A percentile compares a stretch with the other conserved stretches of the same genome.
Evolutionary conservation across 768 basidiomycete genomes (phyloP).

Genomic region (Dendrothele bispora): DNA sequence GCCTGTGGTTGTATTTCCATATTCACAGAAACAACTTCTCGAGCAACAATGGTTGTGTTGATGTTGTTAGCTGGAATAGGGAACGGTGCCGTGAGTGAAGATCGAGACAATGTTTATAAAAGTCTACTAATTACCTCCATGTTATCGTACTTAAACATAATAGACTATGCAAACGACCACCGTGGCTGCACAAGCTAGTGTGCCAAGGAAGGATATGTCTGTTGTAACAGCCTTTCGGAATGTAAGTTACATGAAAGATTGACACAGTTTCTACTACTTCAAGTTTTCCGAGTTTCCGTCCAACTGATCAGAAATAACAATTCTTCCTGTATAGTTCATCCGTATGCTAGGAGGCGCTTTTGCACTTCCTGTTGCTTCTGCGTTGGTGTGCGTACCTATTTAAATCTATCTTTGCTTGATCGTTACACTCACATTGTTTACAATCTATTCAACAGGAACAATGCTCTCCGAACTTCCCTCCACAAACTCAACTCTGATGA

Average conservation of each 20-base stretch:
- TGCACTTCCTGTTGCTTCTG: constrained; percentile 59
- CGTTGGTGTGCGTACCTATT: constrained; percentile 58
- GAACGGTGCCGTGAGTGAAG: constrained; percentile 50
- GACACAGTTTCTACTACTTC: neutral
- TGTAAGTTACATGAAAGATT: constrained; percentile 27
- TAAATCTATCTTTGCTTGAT: neutral
- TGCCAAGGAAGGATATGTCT: constrained; percentile 70
- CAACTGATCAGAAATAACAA: neutral
- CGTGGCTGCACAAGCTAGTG: constrained; percentile 72
- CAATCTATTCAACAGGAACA: constrained; percentile 33
- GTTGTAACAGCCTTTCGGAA: constrained; percentile 72
- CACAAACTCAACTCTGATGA: constrained; percentile 33
- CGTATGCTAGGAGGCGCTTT: constrained; percentile 71
- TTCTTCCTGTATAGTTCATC: constrained; percentile 47
- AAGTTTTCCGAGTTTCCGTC: neutral
- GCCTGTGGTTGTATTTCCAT: constrained; percentile 71
- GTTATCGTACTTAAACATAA: constrained; percentile 6
- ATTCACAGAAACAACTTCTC: constrained; percentile 45
- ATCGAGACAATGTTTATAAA: constrained; percentile 26
- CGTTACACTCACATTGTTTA: neutral
- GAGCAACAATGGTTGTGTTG: constrained; percentile 54
- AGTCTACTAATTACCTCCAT: too few species aligned
- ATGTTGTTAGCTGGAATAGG: constrained; percentile 63
- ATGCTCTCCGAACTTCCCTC: constrained; percentile 45
- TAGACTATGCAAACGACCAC: constrained; percentile 65